Percentiles rank a stretch among this genome's conserved stretches.
Conservation (phyloP, 306 rosid species). For the Alnus rubra region DNA sequence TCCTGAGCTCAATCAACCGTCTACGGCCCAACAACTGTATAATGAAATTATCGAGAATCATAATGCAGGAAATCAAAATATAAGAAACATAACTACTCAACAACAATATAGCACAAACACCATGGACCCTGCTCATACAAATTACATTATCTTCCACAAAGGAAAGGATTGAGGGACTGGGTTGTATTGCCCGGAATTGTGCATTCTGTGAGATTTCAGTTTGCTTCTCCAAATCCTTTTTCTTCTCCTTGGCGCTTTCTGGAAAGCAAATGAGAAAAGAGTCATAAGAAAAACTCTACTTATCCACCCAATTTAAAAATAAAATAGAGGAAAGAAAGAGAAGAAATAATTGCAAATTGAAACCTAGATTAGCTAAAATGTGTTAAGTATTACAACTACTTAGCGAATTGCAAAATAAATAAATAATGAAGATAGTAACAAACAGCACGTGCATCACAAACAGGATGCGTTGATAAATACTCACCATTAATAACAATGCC, state of each 20-base stretch:
- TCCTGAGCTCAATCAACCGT: slow-evolving; percentile 70
- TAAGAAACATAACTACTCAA: slow-evolving; percentile 5
- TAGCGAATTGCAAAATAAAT: not conserved
- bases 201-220: slow-evolving; percentile 74
- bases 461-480: slow-evolving; percentile 26
- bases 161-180: slow-evolving; percentile 80
- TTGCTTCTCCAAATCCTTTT: slow-evolving; percentile 51
- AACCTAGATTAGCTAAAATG: not conserved
- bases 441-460: slow-evolving; percentile 19
- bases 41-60: slow-evolving; percentile 26
- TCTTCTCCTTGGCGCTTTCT: slow-evolving; percentile 57
- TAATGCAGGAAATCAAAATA: slow-evolving; percentile 26
- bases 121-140: slow-evolving; percentile 39
- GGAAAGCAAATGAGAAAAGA: slow-evolving; percentile 31
- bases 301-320: not conserved
- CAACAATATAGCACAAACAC: slow-evolving; percentile 26
- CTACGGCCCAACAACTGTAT: slow-evolving; percentile 83
- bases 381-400: not conserved
- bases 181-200: slow-evolving; percentile 84
- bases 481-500: slow-evolving; percentile 47
- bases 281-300: not conserved
- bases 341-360: not conserved
- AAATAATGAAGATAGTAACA: slow-evolving; percentile 6
- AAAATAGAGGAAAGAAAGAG: not conserved
- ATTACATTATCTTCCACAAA: slow-evolving; percentile 93